A percentile compares a stretch with the other conserved stretches of the same genome.
These are phyloP conservation scores for Yarrowia yakushimensis DNA, from an alignment of 805 yeast species.

Conservation along the genomic window DNA sequence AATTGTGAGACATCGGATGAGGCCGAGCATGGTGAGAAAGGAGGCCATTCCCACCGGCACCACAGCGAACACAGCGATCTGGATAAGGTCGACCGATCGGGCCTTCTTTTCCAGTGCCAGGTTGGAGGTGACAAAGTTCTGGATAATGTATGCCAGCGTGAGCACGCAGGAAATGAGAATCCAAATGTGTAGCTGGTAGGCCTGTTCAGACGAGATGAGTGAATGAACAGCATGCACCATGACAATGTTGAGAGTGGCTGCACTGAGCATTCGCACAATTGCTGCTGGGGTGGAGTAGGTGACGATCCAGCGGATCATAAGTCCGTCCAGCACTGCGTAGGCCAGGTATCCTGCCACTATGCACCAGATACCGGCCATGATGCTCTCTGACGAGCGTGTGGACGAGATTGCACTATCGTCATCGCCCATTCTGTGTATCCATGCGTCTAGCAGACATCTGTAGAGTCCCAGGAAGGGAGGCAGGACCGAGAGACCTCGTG, in stretches of 20 bases:
- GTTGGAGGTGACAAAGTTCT: conserved; percentile 79
- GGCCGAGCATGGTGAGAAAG: conserved; percentile 83
- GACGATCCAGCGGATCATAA: conserved; percentile 89
- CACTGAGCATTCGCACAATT: conserved; percentile 76
- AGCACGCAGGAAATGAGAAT: conserved; percentile 80
- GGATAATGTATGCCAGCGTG: conserved; percentile 76
- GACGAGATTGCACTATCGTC: conserved; percentile 45
- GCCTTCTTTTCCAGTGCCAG: conserved; percentile 43
- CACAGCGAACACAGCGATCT: conserved; percentile 90
- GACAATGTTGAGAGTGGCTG: conserved; percentile 69
- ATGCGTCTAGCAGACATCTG: conserved; percentile 39
- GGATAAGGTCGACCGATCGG: conserved; percentile 79
- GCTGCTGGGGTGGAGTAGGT: conserved; percentile 87
- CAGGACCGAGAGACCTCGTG: conserved; percentile 70
- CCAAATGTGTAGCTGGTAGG: conserved; percentile 85
- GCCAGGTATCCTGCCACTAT: conserved; percentile 80
- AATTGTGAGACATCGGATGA: conserved; percentile 70
- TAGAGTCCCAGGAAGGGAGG: conserved; percentile 56
- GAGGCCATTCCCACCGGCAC: conserved; percentile 97
- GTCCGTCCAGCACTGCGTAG: conserved; percentile 78
- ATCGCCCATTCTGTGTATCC: conserved; percentile 31
- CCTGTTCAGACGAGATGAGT: conserved; percentile 65
- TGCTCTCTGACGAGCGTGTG: conserved; percentile 72
- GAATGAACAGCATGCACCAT: conserved; percentile 65
- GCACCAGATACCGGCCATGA: conserved; percentile 90